Evolutionary conservation across 345 rosid genomes (phyloP).

Genomic region (Nephelium lappaceum): DNA sequence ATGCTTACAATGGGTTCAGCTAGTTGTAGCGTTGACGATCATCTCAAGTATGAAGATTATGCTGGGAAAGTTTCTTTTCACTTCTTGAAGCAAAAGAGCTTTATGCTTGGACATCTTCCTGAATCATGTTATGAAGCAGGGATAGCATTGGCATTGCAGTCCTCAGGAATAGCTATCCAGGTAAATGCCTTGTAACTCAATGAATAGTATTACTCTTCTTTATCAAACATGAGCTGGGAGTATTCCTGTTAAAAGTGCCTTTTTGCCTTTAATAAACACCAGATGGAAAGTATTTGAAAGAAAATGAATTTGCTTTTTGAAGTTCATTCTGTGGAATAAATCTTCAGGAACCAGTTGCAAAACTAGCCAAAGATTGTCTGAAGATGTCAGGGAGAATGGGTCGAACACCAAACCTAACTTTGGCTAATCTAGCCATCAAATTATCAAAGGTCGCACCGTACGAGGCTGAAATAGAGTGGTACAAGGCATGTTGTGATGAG

Average conservation of each 20-base stretch:
- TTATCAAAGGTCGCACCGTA: slow-evolving; percentile 45
- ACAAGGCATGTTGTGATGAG: slow-evolving; percentile 52
- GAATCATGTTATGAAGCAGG: slow-evolving; percentile 69
- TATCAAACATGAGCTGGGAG: background rate
- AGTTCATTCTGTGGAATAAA: slow-evolving; percentile 2
- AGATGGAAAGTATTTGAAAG: background rate
- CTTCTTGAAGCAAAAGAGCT: slow-evolving; percentile 46
- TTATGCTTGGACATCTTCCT: slow-evolving; percentile 31
- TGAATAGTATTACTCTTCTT: background rate
- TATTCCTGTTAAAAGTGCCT: background rate
- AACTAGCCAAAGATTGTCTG: slow-evolving; percentile 42
- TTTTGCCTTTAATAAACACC: background rate
- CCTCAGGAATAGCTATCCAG: slow-evolving; percentile 53
- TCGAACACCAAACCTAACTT: slow-evolving; percentile 52
- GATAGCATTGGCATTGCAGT: slow-evolving; percentile 61
- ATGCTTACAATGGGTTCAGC: slow-evolving; percentile 40
- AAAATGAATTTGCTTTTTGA: background rate
- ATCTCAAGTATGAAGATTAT: slow-evolving; percentile 59
- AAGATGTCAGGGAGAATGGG: slow-evolving; percentile 44
- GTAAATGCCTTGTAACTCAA: slow-evolving; percentile 22
- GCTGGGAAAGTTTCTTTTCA: slow-evolving; percentile 38
- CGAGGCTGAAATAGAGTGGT: slow-evolving; percentile 70
- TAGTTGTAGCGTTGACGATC: slow-evolving; percentile 49
- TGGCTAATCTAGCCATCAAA: slow-evolving; percentile 52
- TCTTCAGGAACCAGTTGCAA: slow-evolving; percentile 36